Conservation (phyloP, 768 basidiomycete genomes). For the Xanthoconium stramineum region DNA sequence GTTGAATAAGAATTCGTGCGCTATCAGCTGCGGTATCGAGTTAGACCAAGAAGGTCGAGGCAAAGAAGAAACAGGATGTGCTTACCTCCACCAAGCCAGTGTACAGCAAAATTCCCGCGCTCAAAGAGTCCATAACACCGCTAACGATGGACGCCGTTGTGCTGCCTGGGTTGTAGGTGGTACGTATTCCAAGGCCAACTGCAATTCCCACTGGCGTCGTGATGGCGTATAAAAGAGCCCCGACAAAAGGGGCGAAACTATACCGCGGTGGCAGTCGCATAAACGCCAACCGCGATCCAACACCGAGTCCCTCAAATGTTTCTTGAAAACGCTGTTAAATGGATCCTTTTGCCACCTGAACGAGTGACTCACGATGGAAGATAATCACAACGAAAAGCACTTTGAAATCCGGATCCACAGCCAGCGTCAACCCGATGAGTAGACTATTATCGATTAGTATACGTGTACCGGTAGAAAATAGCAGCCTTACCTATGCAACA, state of each 20-base stretch:
- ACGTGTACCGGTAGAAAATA: not conserved
- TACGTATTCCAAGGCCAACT: conserved; percentile 69
- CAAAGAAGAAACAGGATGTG: not conserved
- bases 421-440: conserved; percentile 86
- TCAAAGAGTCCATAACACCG: conserved; percentile 81
- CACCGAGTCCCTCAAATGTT: conserved; percentile 91
- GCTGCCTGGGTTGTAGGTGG: conserved; percentile 78
- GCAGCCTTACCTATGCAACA: conserved; percentile 64
- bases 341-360: not conserved
- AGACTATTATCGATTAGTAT: conserved; percentile 41
- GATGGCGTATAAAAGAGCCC: conserved; percentile 64
- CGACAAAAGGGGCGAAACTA: conserved; percentile 54
- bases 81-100: conserved; percentile 81
- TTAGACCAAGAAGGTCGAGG: not conserved
- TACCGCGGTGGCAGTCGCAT: conserved; percentile 58
- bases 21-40: conserved; percentile 59
- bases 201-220: conserved; percentile 90
- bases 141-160: conserved; percentile 76
- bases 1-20: conserved; percentile 93
- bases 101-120: conserved; percentile 85
- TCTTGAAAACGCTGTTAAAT: conserved; percentile 42
- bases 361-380: conserved; percentile 78
- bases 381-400: conserved; percentile 85
- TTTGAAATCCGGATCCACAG: conserved; percentile 80
- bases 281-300: conserved; percentile 85